phyloP scores from a whole-genome alignment of 2,329 filamentous ascomycete genomes.

The Cytospora paraplurivora region DNA sequence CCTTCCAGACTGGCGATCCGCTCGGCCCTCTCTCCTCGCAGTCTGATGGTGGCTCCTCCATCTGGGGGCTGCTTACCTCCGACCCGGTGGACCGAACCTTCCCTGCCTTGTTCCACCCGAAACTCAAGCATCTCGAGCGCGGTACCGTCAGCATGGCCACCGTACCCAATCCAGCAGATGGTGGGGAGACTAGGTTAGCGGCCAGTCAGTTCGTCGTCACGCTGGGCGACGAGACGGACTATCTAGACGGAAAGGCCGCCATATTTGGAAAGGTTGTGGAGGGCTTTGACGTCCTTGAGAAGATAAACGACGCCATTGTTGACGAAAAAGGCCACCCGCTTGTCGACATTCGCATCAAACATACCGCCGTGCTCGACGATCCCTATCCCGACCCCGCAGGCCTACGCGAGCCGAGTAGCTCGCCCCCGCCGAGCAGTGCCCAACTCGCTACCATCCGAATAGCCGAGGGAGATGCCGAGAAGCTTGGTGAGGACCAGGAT shows the following conservation, averaged over 20 bases:
- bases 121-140: slow-evolving; percentile 83
- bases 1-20: slow-evolving; percentile 93
- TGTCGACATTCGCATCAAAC: slow-evolving; percentile 92
- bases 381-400: slow-evolving; percentile 82
- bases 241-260: slow-evolving; percentile 88
- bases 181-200: slow-evolving; percentile 73
- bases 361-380: slow-evolving; percentile 90
- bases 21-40: slow-evolving; percentile 81
- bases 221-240: slow-evolving; percentile 85
- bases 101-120: slow-evolving; percentile 79
- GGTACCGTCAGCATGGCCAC: slow-evolving; percentile 99
- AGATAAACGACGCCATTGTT: slow-evolving; percentile 87
- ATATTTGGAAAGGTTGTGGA: slow-evolving; percentile 96
- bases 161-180: slow-evolving; percentile 71
- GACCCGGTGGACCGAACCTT: slow-evolving; percentile 73
- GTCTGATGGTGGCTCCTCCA: slow-evolving; percentile 89
- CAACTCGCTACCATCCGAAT: slow-evolving; percentile 92
- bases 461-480: slow-evolving; percentile 75
- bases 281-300: slow-evolving; percentile 90
- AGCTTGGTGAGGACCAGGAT: slow-evolving; percentile 68
- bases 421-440: slow-evolving; percentile 77
- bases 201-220: slow-evolving; percentile 95
- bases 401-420: slow-evolving; percentile 74
- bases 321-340: slow-evolving; percentile 85
- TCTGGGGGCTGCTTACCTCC: slow-evolving; percentile 82